A percentile compares a stretch with the other conserved stretches of the same genome.
phyloP scores from a whole-genome alignment of 345 rosid genomes.

The Trapa bicornis region DNA sequence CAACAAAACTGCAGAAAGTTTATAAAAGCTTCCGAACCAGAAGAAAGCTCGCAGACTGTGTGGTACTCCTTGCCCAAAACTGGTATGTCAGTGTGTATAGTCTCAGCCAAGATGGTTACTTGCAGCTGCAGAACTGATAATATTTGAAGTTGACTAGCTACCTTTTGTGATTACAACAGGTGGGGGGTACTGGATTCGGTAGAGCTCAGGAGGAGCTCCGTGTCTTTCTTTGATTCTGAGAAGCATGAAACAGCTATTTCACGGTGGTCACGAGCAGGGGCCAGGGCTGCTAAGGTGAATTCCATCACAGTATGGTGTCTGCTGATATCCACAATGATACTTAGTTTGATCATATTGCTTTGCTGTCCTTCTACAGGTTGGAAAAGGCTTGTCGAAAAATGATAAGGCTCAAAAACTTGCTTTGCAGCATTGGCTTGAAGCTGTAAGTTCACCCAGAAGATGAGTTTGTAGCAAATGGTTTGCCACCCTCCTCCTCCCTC shows the following conservation, averaged over 20 bases:
- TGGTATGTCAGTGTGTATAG: constrained; percentile 28
- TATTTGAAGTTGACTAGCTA: not conserved
- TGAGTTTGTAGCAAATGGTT: not conserved
- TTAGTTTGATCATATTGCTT: not conserved
- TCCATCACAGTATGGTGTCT: not conserved
- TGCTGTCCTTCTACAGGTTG: constrained; percentile 29
- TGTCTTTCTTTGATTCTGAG: constrained; percentile 79
- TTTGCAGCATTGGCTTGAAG: constrained; percentile 94
- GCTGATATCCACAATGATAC: not conserved
- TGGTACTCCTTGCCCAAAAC: constrained; percentile 80
- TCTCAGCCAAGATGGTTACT: not conserved
- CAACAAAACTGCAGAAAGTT: constrained; percentile 76
- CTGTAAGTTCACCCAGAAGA: constrained; percentile 37
- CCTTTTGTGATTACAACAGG: constrained; percentile 26
- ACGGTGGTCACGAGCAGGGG: constrained; percentile 94
- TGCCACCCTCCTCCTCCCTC: not conserved
- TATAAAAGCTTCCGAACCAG: constrained; percentile 92
- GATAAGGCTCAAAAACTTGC: constrained; percentile 75
- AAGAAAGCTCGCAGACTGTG: constrained; percentile 92
- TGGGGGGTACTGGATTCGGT: constrained; percentile 87
- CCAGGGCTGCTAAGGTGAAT: constrained; percentile 64
- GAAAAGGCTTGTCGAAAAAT: constrained; percentile 87
- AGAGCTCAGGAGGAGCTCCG: constrained; percentile 73
- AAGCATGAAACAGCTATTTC: constrained; percentile 94
- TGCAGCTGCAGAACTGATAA: not conserved